These are phyloP conservation scores for Leptoxyphium fumago DNA, from an alignment of 2,329 filamentous ascomycete genomes.

Conservation along the genomic window DNA sequence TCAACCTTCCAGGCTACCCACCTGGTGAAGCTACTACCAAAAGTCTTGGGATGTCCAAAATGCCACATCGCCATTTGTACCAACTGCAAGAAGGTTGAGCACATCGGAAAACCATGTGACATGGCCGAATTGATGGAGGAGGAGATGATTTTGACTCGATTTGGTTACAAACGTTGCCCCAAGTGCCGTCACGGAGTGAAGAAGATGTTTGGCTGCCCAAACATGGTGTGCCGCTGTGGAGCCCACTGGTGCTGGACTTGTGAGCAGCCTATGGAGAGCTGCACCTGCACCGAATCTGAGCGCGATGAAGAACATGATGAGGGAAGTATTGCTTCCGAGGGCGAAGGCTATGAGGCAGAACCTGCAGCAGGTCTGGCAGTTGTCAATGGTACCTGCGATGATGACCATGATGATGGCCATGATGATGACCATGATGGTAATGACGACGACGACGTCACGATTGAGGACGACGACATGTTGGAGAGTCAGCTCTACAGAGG, in stretches of 20 bases:
- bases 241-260: slow-evolving; percentile 38
- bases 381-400: slow-evolving; percentile 1
- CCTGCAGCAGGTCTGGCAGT: too few relatives aligned
- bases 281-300: slow-evolving; percentile 14
- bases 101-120: slow-evolving; percentile 23
- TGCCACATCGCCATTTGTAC: slow-evolving; percentile 30
- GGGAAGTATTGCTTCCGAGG: background rate
- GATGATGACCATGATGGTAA: slow-evolving; percentile 17
- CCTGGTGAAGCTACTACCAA: background rate
- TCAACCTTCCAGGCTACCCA: too few relatives aligned
- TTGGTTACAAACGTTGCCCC: slow-evolving; percentile 36
- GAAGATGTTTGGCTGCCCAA: slow-evolving; percentile 34
- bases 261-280: slow-evolving; percentile 19
- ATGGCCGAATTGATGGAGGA: slow-evolving; percentile 23
- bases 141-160: slow-evolving; percentile 25
- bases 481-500: background rate
- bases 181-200: slow-evolving; percentile 33
- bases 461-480: background rate
- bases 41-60: slow-evolving; percentile 27
- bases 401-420: slow-evolving; percentile 15
- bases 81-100: slow-evolving; percentile 28
- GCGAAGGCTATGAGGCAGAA: slow-evolving; percentile 11
- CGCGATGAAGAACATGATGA: slow-evolving; percentile 16
- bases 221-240: slow-evolving; percentile 35
- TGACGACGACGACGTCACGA: slow-evolving; percentile 1